phyloP scores from a whole-genome alignment of 345 rosid genomes.

The Lepidium sativum region DNA sequence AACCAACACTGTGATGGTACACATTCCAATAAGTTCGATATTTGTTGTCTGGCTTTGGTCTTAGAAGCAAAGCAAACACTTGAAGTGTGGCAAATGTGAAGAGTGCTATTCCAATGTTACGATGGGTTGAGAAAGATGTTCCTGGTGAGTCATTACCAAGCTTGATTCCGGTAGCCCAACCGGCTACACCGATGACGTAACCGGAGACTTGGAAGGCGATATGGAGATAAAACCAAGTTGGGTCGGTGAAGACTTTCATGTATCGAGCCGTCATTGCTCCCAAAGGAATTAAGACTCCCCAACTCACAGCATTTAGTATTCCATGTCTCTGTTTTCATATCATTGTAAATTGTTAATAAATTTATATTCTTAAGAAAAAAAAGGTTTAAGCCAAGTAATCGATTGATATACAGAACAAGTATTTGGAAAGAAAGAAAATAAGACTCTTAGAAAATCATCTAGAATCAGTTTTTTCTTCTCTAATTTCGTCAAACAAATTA shows the following conservation, averaged over 20 bases:
- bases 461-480: background rate
- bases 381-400: background rate
- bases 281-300: conserved; percentile 75
- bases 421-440: no score
- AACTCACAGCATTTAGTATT: conserved; percentile 68
- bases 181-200: conserved; percentile 66
- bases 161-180: conserved; percentile 77
- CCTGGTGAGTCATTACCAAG: conserved; percentile 56
- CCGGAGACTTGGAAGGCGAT: conserved; percentile 63
- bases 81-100: conserved; percentile 73
- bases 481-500: background rate
- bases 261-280: conserved; percentile 80
- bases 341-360: background rate
- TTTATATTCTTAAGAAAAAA: background rate
- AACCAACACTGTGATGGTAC: conserved; percentile 75
- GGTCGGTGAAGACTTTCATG: conserved; percentile 75
- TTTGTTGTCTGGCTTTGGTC: conserved; percentile 88
- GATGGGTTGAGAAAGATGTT: conserved; percentile 36
- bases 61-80: conserved; percentile 76
- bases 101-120: conserved; percentile 62
- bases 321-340: conserved; percentile 59
- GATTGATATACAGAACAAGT: background rate
- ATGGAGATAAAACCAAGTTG: conserved; percentile 92
- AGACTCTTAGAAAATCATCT: no score
- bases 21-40: conserved; percentile 79